phyloP scores from a whole-genome alignment of 2,329 filamentous ascomycete species.

The Aspergillus carbonarius region DNA sequence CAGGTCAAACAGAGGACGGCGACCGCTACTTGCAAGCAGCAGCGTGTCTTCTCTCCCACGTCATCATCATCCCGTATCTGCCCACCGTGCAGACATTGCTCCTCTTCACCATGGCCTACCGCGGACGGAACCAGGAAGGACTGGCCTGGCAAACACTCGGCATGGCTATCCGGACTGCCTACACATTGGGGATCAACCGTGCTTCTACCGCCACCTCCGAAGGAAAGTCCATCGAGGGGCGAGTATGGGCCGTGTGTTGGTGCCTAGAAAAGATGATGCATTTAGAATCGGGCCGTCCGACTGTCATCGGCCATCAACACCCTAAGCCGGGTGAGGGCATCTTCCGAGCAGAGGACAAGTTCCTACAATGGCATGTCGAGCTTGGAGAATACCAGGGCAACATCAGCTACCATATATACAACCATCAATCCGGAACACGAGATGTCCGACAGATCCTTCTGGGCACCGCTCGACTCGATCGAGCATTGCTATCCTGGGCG shows the following conservation, averaged over 20 bases:
- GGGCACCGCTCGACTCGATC: constrained; percentile 15
- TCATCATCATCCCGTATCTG: constrained; percentile 14
- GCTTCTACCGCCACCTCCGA: neutral
- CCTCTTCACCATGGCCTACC: constrained; percentile 11
- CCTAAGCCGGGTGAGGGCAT: neutral
- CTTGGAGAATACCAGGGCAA: constrained; percentile 12
- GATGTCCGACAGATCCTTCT: constrained; percentile 14
- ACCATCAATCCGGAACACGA: neutral
- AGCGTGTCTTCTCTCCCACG: constrained; percentile 10
- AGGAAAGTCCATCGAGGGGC: neutral
- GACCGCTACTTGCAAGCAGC: constrained; percentile 14
- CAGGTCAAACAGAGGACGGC: constrained; percentile 9
- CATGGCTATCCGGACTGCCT: constrained; percentile 16
- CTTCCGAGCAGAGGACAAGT: neutral
- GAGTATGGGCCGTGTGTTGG: constrained; percentile 15
- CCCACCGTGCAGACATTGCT: constrained; percentile 15
- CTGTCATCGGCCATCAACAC: constrained; percentile 5
- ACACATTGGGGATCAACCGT: constrained; percentile 15
- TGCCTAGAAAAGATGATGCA: constrained; percentile 17
- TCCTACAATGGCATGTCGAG: constrained; percentile 12
- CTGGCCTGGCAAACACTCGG: constrained; percentile 18
- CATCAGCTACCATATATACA: constrained; percentile 18
- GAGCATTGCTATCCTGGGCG: constrained; percentile 8
- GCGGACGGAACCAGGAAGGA: constrained; percentile 13
- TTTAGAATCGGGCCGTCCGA: constrained; percentile 12